phyloP scores from a whole-genome alignment of 345 rosid genomes.

The Laguncularia racemosa region DNA sequence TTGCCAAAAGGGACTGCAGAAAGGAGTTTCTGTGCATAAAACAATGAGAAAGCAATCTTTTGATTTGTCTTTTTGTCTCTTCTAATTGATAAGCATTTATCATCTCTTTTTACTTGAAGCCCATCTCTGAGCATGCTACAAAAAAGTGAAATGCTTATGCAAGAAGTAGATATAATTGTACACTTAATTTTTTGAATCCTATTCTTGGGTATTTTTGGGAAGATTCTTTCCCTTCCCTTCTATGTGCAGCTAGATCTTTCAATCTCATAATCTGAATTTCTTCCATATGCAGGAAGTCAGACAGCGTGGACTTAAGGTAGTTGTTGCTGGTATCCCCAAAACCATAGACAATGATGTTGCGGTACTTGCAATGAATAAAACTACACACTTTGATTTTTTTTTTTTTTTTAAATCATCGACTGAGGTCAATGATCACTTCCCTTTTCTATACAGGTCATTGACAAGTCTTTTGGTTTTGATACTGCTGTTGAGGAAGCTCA shows the following conservation, averaged over 20 bases:
- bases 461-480: constrained; percentile 89
- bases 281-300: constrained; percentile 57
- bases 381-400: neutral
- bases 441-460: constrained; percentile 60
- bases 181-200: too few relatives aligned
- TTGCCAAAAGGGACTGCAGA: too few relatives aligned
- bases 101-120: neutral
- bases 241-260: neutral
- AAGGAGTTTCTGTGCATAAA: too few relatives aligned
- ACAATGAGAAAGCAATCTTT: too few relatives aligned
- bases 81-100: neutral
- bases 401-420: neutral
- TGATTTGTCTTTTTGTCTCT: neutral
- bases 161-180: too few relatives aligned
- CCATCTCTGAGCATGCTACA: too few relatives aligned
- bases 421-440: neutral
- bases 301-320: constrained; percentile 70
- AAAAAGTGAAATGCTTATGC: too few relatives aligned
- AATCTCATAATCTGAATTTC: neutral
- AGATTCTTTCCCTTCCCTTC: too few relatives aligned
- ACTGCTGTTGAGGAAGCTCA: constrained; percentile 97
- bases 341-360: constrained; percentile 95
- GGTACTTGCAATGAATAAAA: constrained; percentile 27
- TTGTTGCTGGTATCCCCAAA: constrained; percentile 83
- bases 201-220: too few relatives aligned